Evolutionary conservation across 176 grass and related monocot species (phyloP).

Genomic region (Rhipidocladum racemiflorum): DNA sequence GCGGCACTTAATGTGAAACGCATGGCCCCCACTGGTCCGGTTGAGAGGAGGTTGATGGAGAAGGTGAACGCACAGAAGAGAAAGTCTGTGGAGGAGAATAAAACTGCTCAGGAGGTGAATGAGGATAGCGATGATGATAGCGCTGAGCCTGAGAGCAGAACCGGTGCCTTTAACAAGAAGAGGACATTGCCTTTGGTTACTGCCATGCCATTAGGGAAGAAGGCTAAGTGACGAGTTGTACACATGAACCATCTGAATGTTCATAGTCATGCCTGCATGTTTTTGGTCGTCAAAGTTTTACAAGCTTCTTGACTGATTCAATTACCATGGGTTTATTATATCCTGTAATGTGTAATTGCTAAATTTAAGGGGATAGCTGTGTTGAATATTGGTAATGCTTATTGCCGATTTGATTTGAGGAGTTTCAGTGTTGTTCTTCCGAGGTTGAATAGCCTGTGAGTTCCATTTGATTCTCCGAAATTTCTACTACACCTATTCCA

Average conservation of each 20-base stretch:
- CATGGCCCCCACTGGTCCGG: slow-evolving; percentile 46
- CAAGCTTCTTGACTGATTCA: background rate
- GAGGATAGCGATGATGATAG: slow-evolving; percentile 47
- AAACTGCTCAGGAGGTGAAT: slow-evolving; percentile 32
- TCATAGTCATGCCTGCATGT: background rate
- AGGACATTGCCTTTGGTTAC: slow-evolving; percentile 36
- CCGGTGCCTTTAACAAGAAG: slow-evolving; percentile 67
- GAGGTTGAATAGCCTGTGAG: background rate
- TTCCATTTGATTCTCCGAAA: background rate
- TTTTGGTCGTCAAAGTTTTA: background rate
- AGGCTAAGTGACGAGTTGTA: slow-evolving; percentile 48
- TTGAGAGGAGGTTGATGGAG: slow-evolving; percentile 59
- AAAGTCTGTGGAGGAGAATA: slow-evolving; percentile 48
- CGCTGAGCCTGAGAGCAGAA: slow-evolving; percentile 74
- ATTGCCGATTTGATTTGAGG: background rate
- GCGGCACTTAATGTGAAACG: slow-evolving; percentile 42
- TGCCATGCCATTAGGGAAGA: slow-evolving; percentile 45
- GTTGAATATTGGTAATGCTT: slow-evolving; percentile 14
- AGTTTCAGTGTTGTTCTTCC: background rate
- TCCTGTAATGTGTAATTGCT: slow-evolving; percentile 16
- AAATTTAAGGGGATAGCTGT: slow-evolving; percentile 17
- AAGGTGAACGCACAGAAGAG: slow-evolving; percentile 78
- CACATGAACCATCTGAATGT: background rate
- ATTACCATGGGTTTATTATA: background rate
- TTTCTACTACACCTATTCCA: background rate